These are phyloP conservation scores for Citrus hindsii DNA, from an alignment of 345 rosid species.

Conservation along the genomic window DNA sequence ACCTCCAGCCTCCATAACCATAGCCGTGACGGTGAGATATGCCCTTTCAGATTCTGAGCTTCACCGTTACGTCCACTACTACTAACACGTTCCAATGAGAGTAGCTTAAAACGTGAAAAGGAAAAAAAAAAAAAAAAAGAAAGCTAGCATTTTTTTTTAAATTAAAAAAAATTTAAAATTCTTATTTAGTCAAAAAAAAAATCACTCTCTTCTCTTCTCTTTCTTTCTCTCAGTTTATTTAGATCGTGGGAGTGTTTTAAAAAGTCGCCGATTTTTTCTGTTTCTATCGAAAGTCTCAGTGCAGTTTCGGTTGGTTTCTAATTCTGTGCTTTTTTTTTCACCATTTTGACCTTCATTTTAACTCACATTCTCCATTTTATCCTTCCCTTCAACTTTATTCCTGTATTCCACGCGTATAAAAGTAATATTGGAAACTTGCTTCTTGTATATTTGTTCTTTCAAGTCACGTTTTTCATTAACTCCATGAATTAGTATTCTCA, in stretches of 20 bases:
- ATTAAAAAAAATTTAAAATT: not conserved
- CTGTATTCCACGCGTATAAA: not conserved
- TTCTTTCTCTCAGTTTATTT: not conserved
- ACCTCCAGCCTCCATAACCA: slow-evolving; percentile 3
- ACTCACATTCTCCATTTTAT: slow-evolving; percentile 14
- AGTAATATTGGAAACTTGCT: not conserved
- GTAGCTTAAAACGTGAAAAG: not conserved
- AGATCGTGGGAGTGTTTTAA: slow-evolving; percentile 10
- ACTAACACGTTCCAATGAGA: slow-evolving; percentile 7
- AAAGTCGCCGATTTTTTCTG: slow-evolving; percentile 28
- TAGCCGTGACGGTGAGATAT: not conserved
- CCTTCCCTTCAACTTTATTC: slow-evolving; percentile 21
- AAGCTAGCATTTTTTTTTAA: not conserved
- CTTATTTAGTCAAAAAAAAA: not conserved
- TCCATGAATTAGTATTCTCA: not conserved
- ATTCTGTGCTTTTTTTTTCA: not conserved
- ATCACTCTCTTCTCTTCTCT: not conserved
- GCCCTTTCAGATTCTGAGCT: no score
- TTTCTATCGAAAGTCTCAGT: slow-evolving; percentile 21
- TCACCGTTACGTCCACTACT: no score
- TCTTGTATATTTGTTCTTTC: slow-evolving; percentile 8
- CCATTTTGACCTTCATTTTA: slow-evolving; percentile 12
- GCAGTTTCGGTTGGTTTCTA: slow-evolving; percentile 8
- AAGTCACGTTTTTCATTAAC: slow-evolving; percentile 6
- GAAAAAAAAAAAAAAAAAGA: not conserved